Evolutionary conservation across 768 basidiomycete species (phyloP).

Genomic region (Kwoniella heveanensis): DNA sequence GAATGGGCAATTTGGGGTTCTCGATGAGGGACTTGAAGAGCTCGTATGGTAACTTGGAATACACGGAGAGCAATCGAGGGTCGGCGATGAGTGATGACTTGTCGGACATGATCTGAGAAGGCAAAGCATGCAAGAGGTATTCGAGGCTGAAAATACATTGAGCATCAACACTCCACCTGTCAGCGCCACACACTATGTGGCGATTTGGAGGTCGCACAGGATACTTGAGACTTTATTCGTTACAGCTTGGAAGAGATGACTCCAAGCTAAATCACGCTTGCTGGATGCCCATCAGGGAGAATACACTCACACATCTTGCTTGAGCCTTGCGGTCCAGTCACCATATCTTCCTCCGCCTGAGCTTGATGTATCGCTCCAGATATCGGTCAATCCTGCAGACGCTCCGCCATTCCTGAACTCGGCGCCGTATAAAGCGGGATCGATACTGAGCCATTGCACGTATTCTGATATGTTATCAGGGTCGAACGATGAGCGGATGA

Average conservation of each 20-base stretch:
- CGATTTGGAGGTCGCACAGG: not conserved
- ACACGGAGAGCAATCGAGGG: slow-evolving; percentile 53
- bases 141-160: slow-evolving; percentile 17
- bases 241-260: too few relatives aligned
- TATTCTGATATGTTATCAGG: slow-evolving; percentile 74
- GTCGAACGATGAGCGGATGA: slow-evolving; percentile 73
- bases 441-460: slow-evolving; percentile 67
- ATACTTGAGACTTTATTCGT: too few relatives aligned
- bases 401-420: slow-evolving; percentile 5
- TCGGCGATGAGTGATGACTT: slow-evolving; percentile 12
- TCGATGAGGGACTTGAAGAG: slow-evolving; percentile 52
- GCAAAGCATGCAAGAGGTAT: slow-evolving; percentile 33
- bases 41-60: slow-evolving; percentile 80
- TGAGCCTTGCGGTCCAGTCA: slow-evolving; percentile 39
- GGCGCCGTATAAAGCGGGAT: not conserved
- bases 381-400: not conserved
- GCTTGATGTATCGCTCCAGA: not conserved
- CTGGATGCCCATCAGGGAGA: not conserved
- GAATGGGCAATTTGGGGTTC: slow-evolving; percentile 53
- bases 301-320: slow-evolving; percentile 44
- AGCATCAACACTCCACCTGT: not conserved
- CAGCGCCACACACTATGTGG: not conserved
- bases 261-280: too few relatives aligned
- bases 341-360: slow-evolving; percentile 27
- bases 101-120: slow-evolving; percentile 13